Evolutionary conservation across 345 rosid genomes (phyloP), one percentile per base, ranked within the genome.

Genomic region (Conringia planisiliqua): DNA sequence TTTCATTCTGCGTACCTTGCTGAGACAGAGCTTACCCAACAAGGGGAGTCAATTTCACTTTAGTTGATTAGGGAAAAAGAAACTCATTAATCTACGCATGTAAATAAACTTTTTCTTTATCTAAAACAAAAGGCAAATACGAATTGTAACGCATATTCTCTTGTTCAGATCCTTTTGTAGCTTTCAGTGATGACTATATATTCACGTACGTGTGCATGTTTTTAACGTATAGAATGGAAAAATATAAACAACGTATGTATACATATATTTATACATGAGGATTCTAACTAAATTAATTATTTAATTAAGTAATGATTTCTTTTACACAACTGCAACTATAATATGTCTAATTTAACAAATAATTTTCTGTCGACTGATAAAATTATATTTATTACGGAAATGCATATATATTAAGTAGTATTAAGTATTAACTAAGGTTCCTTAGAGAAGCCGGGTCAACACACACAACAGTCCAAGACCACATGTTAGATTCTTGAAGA

Each of bases 371-470:
- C 27, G 20, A 33, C 58, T 9, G 35, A 26, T 66, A 0, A 22
- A 51, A 51, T 50, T 20, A 11, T 52, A 36, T 52, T 4, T 38
- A 55, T 26, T 7, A 12, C 1, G 6, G 13, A 6, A 52, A 66
- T 29, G 6, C 24, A 36, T 61, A 14, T 55, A 6, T 29, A n/a
- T 55, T 1, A 55, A 27, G 57, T 51, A 51, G 10, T 35, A 29
- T 48, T 20, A 18, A 48, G 13, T 32, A 36, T 36, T 39, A 38
- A 51, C 11, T 30, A 26, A 51, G 51, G 52, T 30, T 30, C 39
- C 18, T 32, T 4, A 40, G 68, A 58, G 70, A 69, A 62, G 51
- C 71, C 66, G 71, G 75, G 75, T 76, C 71, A 76, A 69, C 74
- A 44, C 70, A 62, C 59, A 44, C 29, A 50, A 68, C 32, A 75